Base-by-base conservation (phyloP, 257 asterid genomes). In the Fraxinus excelsior region DNA sequence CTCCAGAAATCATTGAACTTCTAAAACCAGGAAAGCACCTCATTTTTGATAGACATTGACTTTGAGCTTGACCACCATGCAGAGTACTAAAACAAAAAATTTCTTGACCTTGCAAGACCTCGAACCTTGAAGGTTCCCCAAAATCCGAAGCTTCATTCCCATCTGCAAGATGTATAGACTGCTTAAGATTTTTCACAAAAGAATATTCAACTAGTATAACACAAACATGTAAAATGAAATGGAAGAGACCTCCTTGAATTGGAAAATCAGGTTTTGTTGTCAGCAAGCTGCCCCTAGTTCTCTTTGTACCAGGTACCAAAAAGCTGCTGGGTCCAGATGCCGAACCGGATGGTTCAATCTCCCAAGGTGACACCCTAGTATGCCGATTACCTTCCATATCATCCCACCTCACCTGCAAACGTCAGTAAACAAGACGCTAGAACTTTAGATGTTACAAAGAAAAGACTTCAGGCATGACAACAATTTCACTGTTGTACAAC, bases 71-170 rank as follows among this genome's bases (percentile, higher is more conserved):
- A 71, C 90, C 84, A 13, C 77, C 77, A 71, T 83, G 82, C 37
- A 84, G 86, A 77, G 86, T 80, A 79, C 87, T 80, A 85, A 86
- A 88, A 68, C 89, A 81, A 77, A 87, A 83, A 53, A 93, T 90
- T 96, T 93, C 99, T 96, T 96, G 99, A 96, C 99, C 99, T 96
- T 96, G 99, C 99, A 96, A 96, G 99, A 96, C 99, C 98, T 92
- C 97, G 94, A 88, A 85, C 91, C 96, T 90, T 74, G 78, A 40
- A 46, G 96, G 84, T 82, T 96, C 96, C 78, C 92, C 97, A 81
- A 86, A 86, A 88, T 91, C 92, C 53, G 92, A 81, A 74, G 86
- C 84, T 78, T 86, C 93, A 74, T 76, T 86, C 74, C 88, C 96
- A 81, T 91, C 96, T 91, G 93, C 46, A 67, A 60, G 37, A 72